Conservation (phyloP, 1,139 yeast species). For the Lipomyces yarrowii region DNA sequence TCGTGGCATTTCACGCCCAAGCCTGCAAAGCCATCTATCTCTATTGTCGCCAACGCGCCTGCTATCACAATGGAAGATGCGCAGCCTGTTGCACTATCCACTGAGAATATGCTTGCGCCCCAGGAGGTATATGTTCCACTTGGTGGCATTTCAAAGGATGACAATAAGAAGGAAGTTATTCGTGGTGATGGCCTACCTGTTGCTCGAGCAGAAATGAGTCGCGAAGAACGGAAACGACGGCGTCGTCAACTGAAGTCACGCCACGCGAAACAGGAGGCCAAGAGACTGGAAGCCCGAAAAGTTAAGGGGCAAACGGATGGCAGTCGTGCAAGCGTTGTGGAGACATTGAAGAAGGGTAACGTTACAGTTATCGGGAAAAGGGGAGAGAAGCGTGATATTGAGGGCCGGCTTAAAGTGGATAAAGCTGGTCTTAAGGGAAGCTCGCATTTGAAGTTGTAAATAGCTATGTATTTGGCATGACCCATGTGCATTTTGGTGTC, state of each 20-base stretch:
- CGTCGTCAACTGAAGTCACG: slow-evolving; percentile 87
- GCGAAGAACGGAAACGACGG: slow-evolving; percentile 85
- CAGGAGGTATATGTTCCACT: slow-evolving; percentile 81
- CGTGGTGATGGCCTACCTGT: slow-evolving; percentile 81
- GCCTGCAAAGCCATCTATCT: slow-evolving; percentile 78
- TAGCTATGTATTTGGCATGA: not conserved
- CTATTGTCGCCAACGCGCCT: slow-evolving; percentile 78
- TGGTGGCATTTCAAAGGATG: slow-evolving; percentile 7
- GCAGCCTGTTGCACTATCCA: slow-evolving; percentile 82
- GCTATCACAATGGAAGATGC: slow-evolving; percentile 94
- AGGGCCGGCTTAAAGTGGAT: slow-evolving; percentile 60
- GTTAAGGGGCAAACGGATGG: slow-evolving; percentile 51
- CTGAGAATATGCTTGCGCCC: slow-evolving; percentile 84
- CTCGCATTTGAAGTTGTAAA: slow-evolving; percentile 16
- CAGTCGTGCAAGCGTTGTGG: slow-evolving; percentile 64
- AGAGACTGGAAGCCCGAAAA: slow-evolving; percentile 40
- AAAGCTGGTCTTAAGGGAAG: slow-evolving; percentile 8
- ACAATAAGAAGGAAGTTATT: slow-evolving; percentile 55
- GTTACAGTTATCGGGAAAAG: slow-evolving; percentile 76
- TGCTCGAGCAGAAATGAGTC: slow-evolving; percentile 78
- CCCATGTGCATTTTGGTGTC: not conserved
- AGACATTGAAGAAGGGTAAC: slow-evolving; percentile 72
- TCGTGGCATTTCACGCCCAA: slow-evolving; percentile 94
- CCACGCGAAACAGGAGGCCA: slow-evolving; percentile 47
- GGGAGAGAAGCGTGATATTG: slow-evolving; percentile 75